phyloP scores from a whole-genome alignment of 495 filamentous ascomycete genomes.

The Aspergillus incahuasiensis region DNA sequence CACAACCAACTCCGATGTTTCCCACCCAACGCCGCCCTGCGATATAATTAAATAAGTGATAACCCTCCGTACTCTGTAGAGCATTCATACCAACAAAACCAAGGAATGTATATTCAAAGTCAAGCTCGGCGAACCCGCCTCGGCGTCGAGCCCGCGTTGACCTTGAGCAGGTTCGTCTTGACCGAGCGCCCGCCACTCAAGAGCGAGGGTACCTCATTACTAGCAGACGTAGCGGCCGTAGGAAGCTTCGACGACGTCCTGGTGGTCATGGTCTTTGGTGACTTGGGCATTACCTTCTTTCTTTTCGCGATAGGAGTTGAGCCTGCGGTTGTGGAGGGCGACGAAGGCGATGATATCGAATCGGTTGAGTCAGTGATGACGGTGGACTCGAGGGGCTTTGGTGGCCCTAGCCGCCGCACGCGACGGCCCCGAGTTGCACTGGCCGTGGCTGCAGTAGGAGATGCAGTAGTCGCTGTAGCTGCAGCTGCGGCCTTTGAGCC shows the following conservation, averaged over 20 bases:
- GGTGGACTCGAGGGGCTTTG: slow-evolving; percentile 15
- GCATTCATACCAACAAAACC: slow-evolving; percentile 1
- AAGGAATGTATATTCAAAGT: slow-evolving; percentile 7
- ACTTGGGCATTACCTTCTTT: slow-evolving; percentile 39
- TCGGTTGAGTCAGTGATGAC: not conserved
- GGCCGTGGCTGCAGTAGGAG: slow-evolving; percentile 20
- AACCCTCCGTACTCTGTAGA: not conserved
- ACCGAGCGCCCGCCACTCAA: slow-evolving; percentile 19
- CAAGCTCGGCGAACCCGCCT: slow-evolving; percentile 35
- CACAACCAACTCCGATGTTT: not conserved
- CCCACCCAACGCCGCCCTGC: not conserved
- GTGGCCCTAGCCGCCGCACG: slow-evolving; percentile 33
- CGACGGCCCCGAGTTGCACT: slow-evolving; percentile 26
- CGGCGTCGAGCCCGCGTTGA: slow-evolving; percentile 39
- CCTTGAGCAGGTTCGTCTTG: slow-evolving; percentile 32
- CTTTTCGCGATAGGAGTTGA: slow-evolving; percentile 31
- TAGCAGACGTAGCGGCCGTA: not conserved
- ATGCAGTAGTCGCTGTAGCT: slow-evolving; percentile 22
- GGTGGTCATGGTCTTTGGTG: slow-evolving; percentile 26
- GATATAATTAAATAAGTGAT: not conserved
- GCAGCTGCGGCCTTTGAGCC: slow-evolving; percentile 6
- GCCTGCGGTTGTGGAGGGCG: not conserved
- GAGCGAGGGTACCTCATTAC: slow-evolving; percentile 8
- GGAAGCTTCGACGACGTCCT: slow-evolving; percentile 13
- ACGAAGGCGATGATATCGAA: slow-evolving; percentile 7